Evolutionary conservation across 2,329 filamentous ascomycete species (phyloP), one percentile per base, ranked within the genome.

Genomic region (Bipolaris cookei): DNA sequence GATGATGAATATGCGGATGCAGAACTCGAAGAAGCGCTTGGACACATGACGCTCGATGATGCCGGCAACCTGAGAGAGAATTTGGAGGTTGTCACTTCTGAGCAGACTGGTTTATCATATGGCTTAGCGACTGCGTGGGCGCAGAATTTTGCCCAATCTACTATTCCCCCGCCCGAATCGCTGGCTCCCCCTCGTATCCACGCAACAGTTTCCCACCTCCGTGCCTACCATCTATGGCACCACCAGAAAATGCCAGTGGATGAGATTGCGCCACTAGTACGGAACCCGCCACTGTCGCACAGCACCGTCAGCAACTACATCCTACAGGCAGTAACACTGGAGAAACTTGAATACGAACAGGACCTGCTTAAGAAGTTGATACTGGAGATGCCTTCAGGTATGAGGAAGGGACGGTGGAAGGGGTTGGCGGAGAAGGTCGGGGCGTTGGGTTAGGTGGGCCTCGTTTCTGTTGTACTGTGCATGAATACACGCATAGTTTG

Each of bases 141-240:
- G 8, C 63, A 64, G 11, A 37, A 57, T 11, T 71, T 74, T 56
- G 66, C 74, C 25, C n/a, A 42, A 21, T 58, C 56, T 21, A 71
- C 71, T 7, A 70, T 76, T 37, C 73, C 73, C n/a, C 62, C 60
- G 1, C 58, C 67, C 14, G 39, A 45, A 14, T 61, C 65, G 3
- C 53, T 28, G 7, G 16, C 45, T 7, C 66, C 61, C 11, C 59
- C 70, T 8, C 64, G 66, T 16, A 70, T 73, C 35, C 71, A 69
- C 20, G 72, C 72, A 28, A 75, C 72, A 5, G 30, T 70, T 2
- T 56, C 69, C 2, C 70, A 68, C 48, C 66, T 76, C 13, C 72
- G 72, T 11, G 69, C 71, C 7, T 76, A 76, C 54, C 64, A 74
- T 38, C 52, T 76, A 34, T 76, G 74, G 74, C 57, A 71, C 32